Percentiles rank a stretch among this genome's conserved stretches.
Evolutionary conservation across 2,329 filamentous ascomycete species (phyloP).

Genomic region (Diaporthe vexans): DNA sequence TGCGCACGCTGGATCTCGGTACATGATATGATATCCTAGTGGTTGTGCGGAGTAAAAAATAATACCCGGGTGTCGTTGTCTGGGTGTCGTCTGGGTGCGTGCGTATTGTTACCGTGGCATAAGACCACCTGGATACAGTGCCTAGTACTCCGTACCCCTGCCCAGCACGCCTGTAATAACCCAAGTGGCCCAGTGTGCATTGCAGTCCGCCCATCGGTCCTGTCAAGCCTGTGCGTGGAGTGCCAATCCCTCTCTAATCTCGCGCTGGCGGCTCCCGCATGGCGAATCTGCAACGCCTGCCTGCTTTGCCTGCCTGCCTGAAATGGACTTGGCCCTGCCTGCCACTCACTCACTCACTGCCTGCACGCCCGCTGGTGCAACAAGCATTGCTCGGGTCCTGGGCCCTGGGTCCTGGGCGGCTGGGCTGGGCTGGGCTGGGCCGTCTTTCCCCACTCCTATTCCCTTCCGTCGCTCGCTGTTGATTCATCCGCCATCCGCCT

Average conservation of each 20-base stretch:
- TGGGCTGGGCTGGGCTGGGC: conserved; percentile 31
- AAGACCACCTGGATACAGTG: conserved; percentile 4
- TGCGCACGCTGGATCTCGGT: not conserved
- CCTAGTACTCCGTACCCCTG: not conserved
- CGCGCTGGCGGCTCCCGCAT: conserved; percentile 20
- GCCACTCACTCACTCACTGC: not conserved
- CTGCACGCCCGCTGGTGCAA: conserved; percentile 2
- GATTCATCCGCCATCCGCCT: conserved; percentile 7
- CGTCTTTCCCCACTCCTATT: conserved; percentile 21
- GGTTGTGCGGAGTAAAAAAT: not conserved
- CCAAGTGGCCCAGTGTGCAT: too few relatives aligned
- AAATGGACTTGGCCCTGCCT: not conserved
- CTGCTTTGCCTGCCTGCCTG: not conserved
- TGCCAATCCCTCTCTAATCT: conserved; percentile 23
- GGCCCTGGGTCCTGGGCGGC: conserved; percentile 21
- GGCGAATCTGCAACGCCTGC: conserved; percentile 22
- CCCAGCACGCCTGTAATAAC: conserved; percentile 9
- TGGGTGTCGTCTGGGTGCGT: not conserved
- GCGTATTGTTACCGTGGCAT: not conserved
- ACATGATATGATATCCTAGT: not conserved
- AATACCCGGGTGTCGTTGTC: not conserved
- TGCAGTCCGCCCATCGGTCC: too few relatives aligned
- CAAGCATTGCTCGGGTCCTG: conserved; percentile 27
- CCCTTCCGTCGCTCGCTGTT: conserved; percentile 12
- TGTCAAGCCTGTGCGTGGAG: conserved; percentile 16